Evolutionary conservation across 73 alveolate genomes (phyloP), one percentile per base, ranked within the genome.

Genomic region (Paramecium sexaurelia): DNA sequence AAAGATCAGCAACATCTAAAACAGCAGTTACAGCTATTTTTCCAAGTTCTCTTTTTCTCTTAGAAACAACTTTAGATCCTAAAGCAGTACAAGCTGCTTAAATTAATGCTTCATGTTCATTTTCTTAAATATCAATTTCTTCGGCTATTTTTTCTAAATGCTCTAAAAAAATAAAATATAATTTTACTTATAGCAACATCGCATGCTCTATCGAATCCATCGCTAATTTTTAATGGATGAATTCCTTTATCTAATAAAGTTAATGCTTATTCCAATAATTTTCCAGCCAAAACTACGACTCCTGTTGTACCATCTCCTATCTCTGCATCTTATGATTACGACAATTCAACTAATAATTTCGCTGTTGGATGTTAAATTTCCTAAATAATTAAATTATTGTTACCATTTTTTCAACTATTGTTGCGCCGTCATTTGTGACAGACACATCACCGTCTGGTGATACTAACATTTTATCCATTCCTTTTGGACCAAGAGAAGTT

Each of bases 221-320:
- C 99, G 37, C 99, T 98, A 71, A 98, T 95, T 67, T 98, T 96
- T 55, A 98, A 94, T 5, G 99, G 99, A 94, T 98, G 99, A 68
- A 98, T 92, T 67, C 99, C 99, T 96, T 96, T 97, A 87, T 97
- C 99, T 36, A 97, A 94, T 22, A 98, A 95, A 47, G 73, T 87
- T 61, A 88, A 97, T 7, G 99, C 99, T 92, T 97, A 96, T 86
- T 97, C 99, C 26, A 98, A 93, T 67, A 98, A 92, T 11, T 99
- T 98, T 4, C 99, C 99, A 15, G 99, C 99, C 85, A 98, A 83
- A 55, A 98, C 99, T 15, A 98, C 99, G 37, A 98, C 99, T 7
- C 99, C 99, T 15, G 99, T 98, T 88, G 99, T 98, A 56, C 99
- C 99, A 92, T 98, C 99, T 17, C 99, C 99, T 32, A 97, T 97